Conservation (phyloP, 768 basidiomycete species). For the Rhizopogon roseolus region DNA sequence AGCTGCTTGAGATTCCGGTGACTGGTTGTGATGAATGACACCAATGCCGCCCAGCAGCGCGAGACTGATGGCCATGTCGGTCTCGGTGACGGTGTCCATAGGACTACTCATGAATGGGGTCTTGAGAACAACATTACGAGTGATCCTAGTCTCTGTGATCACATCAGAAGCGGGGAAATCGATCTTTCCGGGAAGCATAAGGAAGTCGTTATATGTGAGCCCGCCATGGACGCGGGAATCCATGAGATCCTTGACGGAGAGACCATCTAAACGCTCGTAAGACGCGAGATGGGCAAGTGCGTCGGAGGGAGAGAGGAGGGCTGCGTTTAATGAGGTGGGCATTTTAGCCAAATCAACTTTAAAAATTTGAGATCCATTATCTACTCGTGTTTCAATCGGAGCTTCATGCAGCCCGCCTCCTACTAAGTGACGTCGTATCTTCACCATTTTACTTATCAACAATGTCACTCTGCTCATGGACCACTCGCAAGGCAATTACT, state of each 20-base stretch:
- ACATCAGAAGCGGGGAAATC: constrained; percentile 85
- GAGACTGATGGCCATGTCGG: constrained; percentile 88
- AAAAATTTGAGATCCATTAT: constrained; percentile 13
- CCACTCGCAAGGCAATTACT: too few species aligned
- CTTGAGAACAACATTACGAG: constrained; percentile 86
- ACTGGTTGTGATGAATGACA: constrained; percentile 96
- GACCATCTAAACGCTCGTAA: constrained; percentile 75
- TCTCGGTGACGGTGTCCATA: constrained; percentile 99
- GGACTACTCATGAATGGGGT: constrained; percentile 97
- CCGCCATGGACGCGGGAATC: constrained; percentile 83
- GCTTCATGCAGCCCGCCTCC: too few species aligned
- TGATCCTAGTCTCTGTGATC: constrained; percentile 79
- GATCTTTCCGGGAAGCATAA: constrained; percentile 92
- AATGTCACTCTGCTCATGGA: too few species aligned
- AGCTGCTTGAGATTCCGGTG: constrained; percentile 79
- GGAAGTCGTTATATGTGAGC: constrained; percentile 96
- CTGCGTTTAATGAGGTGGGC: constrained; percentile 24
- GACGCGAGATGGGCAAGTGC: constrained; percentile 74
- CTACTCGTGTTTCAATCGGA: too few species aligned
- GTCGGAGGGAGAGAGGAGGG: constrained; percentile 58
- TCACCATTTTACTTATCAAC: too few species aligned
- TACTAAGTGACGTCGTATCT: too few species aligned
- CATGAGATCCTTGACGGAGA: constrained; percentile 83
- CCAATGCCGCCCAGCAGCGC: constrained; percentile 96
- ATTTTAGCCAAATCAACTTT: constrained; percentile 24